A percentile compares a stretch with the other conserved stretches of the same genome.
Conservation (phyloP, 2,329 filamentous ascomycete species). For the Sclerotinia borealis region DNA sequence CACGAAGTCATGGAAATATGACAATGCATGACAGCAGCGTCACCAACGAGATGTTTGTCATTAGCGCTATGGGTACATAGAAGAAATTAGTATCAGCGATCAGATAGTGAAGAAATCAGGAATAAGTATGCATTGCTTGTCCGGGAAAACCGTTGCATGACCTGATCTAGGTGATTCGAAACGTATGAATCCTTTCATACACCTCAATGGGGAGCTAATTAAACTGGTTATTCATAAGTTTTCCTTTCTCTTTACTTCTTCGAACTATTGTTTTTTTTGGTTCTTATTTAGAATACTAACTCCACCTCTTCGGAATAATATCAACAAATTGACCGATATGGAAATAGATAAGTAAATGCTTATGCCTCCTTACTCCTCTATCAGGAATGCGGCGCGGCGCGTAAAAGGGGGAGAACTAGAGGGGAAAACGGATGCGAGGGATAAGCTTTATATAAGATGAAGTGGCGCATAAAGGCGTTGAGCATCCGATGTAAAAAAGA, state of each 20-base stretch:
- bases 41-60: background rate
- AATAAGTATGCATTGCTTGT: background rate
- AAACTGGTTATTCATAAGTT: no score
- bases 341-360: background rate
- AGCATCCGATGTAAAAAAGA: no score
- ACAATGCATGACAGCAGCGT: background rate
- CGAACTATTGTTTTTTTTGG: background rate
- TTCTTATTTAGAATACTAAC: background rate
- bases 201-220: background rate
- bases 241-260: background rate
- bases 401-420: background rate
- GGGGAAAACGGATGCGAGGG: background rate
- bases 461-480: no score
- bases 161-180: background rate
- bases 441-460: background rate
- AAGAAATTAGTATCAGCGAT: background rate
- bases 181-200: background rate
- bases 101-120: background rate
- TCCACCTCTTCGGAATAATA: background rate
- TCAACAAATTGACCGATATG: background rate
- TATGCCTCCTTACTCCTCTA: background rate
- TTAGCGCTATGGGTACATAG: constrained; percentile 1
- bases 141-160: background rate
- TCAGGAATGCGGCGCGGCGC: background rate
- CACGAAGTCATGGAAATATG: background rate